A percentile compares a stretch with the other conserved stretches of the same genome.
These are phyloP conservation scores for Fusarium vanettenii DNA, from an alignment of 2,329 filamentous ascomycete species.

Conservation along the genomic window DNA sequence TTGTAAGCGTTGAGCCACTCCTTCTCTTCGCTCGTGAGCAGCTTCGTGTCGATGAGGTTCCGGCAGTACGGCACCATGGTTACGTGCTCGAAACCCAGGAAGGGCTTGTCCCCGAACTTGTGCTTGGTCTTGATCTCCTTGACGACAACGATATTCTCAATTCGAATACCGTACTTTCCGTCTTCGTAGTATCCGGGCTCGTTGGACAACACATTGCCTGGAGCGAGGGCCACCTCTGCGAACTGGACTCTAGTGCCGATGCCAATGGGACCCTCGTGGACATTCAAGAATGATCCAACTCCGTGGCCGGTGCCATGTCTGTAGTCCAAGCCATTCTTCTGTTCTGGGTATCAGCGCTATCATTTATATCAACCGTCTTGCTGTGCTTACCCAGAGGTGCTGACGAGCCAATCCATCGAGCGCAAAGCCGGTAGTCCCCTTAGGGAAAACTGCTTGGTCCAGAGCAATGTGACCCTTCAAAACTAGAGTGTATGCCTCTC, in stretches of 20 bases:
- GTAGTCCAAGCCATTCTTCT: constrained; percentile 84
- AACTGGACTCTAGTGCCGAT: constrained; percentile 94
- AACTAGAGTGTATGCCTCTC: constrained; percentile 91
- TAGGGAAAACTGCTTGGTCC: constrained; percentile 89
- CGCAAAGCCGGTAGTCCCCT: constrained; percentile 93
- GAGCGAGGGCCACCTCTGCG: constrained; percentile 86
- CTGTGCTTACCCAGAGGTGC: constrained; percentile 80
- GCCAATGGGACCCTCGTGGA: constrained; percentile 96
- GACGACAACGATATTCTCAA: constrained; percentile 95
- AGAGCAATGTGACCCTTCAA: constrained; percentile 94
- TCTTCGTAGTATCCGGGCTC: constrained; percentile 99
- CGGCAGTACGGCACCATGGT: constrained; percentile 96
- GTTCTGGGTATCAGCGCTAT: constrained; percentile 30
- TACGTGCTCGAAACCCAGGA: constrained; percentile 94
- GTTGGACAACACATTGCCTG: constrained; percentile 96
- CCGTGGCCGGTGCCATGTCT: constrained; percentile 97
- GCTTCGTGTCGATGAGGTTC: constrained; percentile 81
- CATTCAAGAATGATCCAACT: constrained; percentile 94
- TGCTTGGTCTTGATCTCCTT: constrained; percentile 88
- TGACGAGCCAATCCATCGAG: constrained; percentile 90
- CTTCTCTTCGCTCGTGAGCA: constrained; percentile 81
- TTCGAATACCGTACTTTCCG: constrained; percentile 91
- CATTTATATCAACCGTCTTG: neutral
- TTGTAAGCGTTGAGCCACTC: constrained; percentile 91
- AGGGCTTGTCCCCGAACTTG: constrained; percentile 93